Evolutionary conservation across 352 stramenopile species (phyloP), one percentile per base, ranked within the genome.

Genomic region (Pythium aquatile): DNA sequence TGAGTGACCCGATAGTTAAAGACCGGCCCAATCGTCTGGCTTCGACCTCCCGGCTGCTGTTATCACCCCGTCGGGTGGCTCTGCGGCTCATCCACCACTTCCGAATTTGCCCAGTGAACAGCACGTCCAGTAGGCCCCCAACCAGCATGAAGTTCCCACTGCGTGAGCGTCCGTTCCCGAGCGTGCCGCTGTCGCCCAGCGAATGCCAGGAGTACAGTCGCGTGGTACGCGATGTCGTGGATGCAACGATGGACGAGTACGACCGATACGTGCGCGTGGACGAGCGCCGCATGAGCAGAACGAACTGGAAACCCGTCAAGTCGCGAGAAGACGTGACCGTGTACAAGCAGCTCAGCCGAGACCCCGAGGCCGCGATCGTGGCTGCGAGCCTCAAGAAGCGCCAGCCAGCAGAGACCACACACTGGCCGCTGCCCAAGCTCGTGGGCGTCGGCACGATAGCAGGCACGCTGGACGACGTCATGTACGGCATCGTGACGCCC

Each of bases 401-500:
- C 6, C 46, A 52, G 20, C 46, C 46, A 11, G 46, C 46, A 32
- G 46, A 52, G 9, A 20, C n/a, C 5, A 17, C 16, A 9, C 33
- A 52, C 26, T 61, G 29, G 53, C 28, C 29, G 11, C 24, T 70
- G 33, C 67, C 67, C 1, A 66, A 61, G 52, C 44, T 73, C 3
- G 29, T 70, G 16, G 67, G 39, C 26, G 64, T 72, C 1, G 68
- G 68, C 30, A 61, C 54, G 35, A 61, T 75, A 20, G 59, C 54
- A 0, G 68, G 63, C 24, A 67, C 51, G 24, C 46, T 75, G 37
- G 58, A 65, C 16, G 68, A 75, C 55, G 35, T 75, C 26, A 72
- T 75, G 58, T 76, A 80, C 46, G 78, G 80, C 28, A 72, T 83
- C 47, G 39, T 67, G 10, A 69, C 77, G 3, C 78, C 82, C 30